Evolutionary conservation across 176 grass and related monocot genomes (phyloP), one percentile per base, ranked within the genome.

Genomic region (Musa itinerans): DNA sequence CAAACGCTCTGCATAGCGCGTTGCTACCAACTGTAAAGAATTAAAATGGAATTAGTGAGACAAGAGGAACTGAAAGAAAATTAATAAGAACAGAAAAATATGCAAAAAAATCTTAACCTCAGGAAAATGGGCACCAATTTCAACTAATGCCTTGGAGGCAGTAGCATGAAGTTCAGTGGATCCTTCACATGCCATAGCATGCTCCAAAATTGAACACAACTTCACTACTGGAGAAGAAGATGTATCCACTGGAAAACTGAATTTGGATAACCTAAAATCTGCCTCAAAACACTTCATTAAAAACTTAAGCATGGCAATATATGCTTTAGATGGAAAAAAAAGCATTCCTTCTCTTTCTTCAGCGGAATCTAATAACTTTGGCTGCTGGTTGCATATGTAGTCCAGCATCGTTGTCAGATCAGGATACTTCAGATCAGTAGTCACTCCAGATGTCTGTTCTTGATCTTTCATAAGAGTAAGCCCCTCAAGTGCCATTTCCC

Each of bases 401-500:
- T 88, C 72, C 82, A 96, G 67, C 85, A 92, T 92, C 76, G 73
- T 77, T 20, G 66, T 78, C 53, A 88, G 51, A 83, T 92, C 74
- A 48, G 93, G 93, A 83, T 96, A 90, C 15, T 73, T 96, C 83
- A 83, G 78, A 75, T 90, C 79, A 85, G 50, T 69, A 51, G 70
- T 62, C 29, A 50, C 81, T 83, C 53, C 74, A 81, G 83, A 83
- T 53, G 76, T 77, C 66, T 87, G 68, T 13, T 59, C 82, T 81
- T 83, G 85, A 79, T 89, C 89, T 78, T 92, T 86, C 54, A 87
- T 83, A 77, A 96, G 89, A 80, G 87, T 68, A 51, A 96, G 83
- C 56, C 93, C 89, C 79, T 79, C 84, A 79, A 96, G 85, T 83
- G 93, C 87, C 87, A 96, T 96, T 87, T 96, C 93, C 87, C 93